These are phyloP conservation scores for Fusarium sp. DNA, from an alignment of 2,329 filamentous ascomycete species.

Conservation along the genomic window DNA sequence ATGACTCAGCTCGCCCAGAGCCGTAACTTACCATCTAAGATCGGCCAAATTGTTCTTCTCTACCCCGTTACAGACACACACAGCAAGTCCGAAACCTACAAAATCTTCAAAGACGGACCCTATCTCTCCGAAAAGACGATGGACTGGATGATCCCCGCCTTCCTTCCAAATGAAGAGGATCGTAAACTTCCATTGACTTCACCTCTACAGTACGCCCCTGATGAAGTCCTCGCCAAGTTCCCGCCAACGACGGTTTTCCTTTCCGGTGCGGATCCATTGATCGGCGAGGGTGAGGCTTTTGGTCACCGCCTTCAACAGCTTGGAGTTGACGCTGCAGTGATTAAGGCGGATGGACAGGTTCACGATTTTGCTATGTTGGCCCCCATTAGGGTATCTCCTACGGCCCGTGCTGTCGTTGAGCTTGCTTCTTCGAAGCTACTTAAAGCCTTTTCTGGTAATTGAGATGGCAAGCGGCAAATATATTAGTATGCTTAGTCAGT, in stretches of 20 bases:
- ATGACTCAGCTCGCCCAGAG: slow-evolving; percentile 14
- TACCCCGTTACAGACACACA: slow-evolving; percentile 28
- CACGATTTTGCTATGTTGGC: slow-evolving; percentile 25
- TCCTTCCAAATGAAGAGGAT: slow-evolving; percentile 1
- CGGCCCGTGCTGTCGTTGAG: slow-evolving; percentile 19
- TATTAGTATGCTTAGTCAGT: too few species aligned
- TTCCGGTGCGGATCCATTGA: slow-evolving; percentile 12
- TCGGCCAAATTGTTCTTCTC: slow-evolving; percentile 8
- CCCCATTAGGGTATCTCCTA: slow-evolving; percentile 1
- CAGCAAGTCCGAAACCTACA: slow-evolving; percentile 19
- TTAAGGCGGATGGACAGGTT: slow-evolving; percentile 23
- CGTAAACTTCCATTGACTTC: slow-evolving; percentile 21
- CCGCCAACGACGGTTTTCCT: slow-evolving; percentile 13
- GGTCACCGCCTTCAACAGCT: slow-evolving; percentile 15
- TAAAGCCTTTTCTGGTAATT: neutral
- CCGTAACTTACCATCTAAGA: neutral
- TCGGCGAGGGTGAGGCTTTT: slow-evolving; percentile 19
- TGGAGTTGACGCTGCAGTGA: neutral
- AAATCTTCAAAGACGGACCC: slow-evolving; percentile 17
- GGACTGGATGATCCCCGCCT: slow-evolving; percentile 31
- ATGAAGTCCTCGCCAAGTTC: slow-evolving; percentile 16
- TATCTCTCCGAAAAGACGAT: slow-evolving; percentile 29
- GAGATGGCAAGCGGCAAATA: too few species aligned
- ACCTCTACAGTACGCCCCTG: neutral
- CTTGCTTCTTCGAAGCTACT: slow-evolving; percentile 10